A percentile compares a stretch with the other conserved stretches of the same genome.
phyloP scores from a whole-genome alignment of 2,329 filamentous ascomycete genomes.

The Aspergillus sp. region DNA sequence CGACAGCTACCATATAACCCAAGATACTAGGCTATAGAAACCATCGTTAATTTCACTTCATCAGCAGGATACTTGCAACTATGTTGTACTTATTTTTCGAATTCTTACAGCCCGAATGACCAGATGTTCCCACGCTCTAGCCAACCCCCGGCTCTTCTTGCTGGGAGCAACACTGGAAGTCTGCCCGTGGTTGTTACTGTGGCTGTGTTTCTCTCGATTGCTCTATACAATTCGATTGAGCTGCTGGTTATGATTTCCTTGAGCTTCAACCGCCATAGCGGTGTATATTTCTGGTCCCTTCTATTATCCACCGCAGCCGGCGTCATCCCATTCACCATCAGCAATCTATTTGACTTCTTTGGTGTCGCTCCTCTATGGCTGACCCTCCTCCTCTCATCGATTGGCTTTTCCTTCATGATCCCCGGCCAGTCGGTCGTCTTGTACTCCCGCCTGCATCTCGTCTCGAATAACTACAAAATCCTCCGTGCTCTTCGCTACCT shows the following conservation, averaged over 20 bases:
- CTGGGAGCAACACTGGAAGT: too few species aligned
- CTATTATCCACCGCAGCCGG: background rate
- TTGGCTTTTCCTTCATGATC: constrained; percentile 38
- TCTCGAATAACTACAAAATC: constrained; percentile 26
- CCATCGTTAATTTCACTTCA: too few species aligned
- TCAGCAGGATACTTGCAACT: too few species aligned
- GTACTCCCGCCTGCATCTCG: constrained; percentile 42
- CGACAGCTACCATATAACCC: too few species aligned
- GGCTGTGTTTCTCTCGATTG: background rate
- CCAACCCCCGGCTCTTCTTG: too few species aligned
- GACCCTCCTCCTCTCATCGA: constrained; percentile 28
- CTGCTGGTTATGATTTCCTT: background rate
- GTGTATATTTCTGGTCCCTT: background rate
- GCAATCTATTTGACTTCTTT: background rate
- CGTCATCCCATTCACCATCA: background rate
- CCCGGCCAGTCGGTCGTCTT: constrained; percentile 42
- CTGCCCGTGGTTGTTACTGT: background rate
- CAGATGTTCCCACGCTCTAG: too few species aligned
- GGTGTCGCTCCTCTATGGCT: constrained; percentile 15
- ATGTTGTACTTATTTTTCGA: too few species aligned
- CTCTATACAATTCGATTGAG: background rate
- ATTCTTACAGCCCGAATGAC: too few species aligned
- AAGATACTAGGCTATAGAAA: too few species aligned
- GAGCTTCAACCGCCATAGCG: background rate
- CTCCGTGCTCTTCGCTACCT: constrained; percentile 31